Evolutionary conservation across 2,329 filamentous ascomycete genomes (phyloP), one percentile per base, ranked within the genome.

Genomic region (Phaeosphaeriaceae sp.): DNA sequence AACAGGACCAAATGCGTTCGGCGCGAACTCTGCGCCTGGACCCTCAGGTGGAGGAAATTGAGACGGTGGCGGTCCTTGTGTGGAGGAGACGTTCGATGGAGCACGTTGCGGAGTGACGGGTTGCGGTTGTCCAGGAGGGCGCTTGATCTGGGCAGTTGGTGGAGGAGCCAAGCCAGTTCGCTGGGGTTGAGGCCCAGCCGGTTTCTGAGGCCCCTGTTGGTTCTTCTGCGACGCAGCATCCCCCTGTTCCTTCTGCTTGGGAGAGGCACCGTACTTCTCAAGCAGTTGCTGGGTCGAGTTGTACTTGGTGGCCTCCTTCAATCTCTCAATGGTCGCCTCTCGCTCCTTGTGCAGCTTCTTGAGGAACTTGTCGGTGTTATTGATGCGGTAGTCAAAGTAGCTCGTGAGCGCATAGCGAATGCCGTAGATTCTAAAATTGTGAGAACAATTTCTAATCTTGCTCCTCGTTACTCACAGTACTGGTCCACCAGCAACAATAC

Each of bases 241-340:
- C 6, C 58, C 79, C 65, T 71, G 82, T 80, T 69, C 83, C 80
- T 61, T 75, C 50, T 63, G 69, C 60, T 70, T 79, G 61, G 78
- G 63, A 48, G 89, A 87, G 20, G 83, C 81, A 10, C 93, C 93
- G 76, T 99, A 99, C 71, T 98, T 99, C 71, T 98, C 92, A 11
- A 99, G 86, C 58, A 99, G 80, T 74, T 97, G 88, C 71, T 96
- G 88, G 1, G 95, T 99, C 31, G 93, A 95, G 78, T 98, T 92
- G 80, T 97, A 99, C 77, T 91, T 97, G 33, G 95, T 99, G 24
- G 93, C 93, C 57, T 90, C 89, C 79, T 99, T 99, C 62, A 99
- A 87, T 79, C 93, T 93, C 75, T 96, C 90, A 65, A 99, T 98
- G 1, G 93, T 97, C 68, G 88, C 88, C 58, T 91, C 88, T 53